Conservation (phyloP, 257 asterid species). For the Gentiana straminea region DNA sequence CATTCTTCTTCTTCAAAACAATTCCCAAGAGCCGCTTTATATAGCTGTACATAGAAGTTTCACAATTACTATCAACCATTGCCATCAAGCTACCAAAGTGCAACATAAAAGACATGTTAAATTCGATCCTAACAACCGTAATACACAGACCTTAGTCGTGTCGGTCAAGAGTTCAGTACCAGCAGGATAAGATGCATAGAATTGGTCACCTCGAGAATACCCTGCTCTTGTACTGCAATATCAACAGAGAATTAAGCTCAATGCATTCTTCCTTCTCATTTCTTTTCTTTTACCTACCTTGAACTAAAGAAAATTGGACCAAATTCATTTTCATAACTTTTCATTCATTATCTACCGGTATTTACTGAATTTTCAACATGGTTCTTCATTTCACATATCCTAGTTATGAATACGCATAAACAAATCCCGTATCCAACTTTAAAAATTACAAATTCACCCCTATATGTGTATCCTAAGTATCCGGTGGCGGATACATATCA, state of each 20-base stretch:
- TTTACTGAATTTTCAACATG: no score
- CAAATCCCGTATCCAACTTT: no score
- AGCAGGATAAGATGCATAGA: constrained; percentile 91
- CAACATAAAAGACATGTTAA: neutral
- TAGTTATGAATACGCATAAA: no score
- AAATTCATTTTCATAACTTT: no score
- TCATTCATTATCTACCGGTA: no score
- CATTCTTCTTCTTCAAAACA: constrained; percentile 85
- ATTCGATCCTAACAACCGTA: neutral
- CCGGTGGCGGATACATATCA: no score
- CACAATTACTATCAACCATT: neutral
- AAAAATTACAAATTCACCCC: no score
- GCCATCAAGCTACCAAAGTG: neutral
- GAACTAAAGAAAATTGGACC: no score
- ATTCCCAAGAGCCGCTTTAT: constrained; percentile 74
- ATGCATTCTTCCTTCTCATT: constrained; percentile 1
- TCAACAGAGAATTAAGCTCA: constrained; percentile 8
- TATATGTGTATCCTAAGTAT: no score
- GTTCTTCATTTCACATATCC: no score
- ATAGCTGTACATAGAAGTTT: constrained; percentile 31
- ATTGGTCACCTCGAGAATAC: constrained; percentile 83
- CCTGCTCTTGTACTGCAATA: constrained; percentile 83
- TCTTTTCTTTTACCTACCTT: neutral
- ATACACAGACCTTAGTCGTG: constrained; percentile 54
- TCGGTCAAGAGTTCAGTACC: constrained; percentile 90